Conservation (phyloP, 139 green algal genomes). For the Nannochloris sp. region DNA sequence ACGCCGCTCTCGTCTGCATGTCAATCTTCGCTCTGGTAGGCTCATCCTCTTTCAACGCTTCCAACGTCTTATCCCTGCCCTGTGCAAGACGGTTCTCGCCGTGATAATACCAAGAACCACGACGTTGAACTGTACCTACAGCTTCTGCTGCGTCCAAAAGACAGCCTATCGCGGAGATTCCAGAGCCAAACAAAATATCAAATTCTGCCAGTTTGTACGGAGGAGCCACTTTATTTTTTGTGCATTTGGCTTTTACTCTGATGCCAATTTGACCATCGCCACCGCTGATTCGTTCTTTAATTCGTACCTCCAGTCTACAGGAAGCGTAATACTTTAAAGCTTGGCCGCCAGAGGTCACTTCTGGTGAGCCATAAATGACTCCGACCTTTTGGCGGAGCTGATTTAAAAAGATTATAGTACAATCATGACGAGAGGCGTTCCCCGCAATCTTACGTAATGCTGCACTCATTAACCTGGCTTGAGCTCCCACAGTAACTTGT, state of each 20-base stretch:
- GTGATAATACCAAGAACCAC: conserved; percentile 52
- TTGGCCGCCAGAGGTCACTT: conserved; percentile 86
- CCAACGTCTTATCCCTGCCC: conserved; percentile 56
- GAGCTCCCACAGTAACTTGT: conserved; percentile 55
- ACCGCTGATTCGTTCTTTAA: conserved; percentile 56
- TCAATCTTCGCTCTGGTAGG: conserved; percentile 40
- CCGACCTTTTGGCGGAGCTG: conserved; percentile 89
- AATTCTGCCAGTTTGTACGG: conserved; percentile 74
- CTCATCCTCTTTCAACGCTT: conserved; percentile 30
- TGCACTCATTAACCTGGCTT: conserved; percentile 91
- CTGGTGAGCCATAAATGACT: conserved; percentile 88
- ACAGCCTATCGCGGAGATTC: conserved; percentile 51
- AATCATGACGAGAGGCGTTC: conserved; percentile 66
- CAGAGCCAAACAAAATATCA: conserved; percentile 79
- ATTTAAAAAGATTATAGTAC: conserved; percentile 91
- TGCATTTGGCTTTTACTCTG: conserved; percentile 46
- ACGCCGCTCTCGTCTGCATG: conserved; percentile 25
- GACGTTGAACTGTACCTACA: conserved; percentile 47
- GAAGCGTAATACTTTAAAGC: conserved; percentile 92
- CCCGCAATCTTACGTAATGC: conserved; percentile 83
- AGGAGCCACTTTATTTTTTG: conserved; percentile 92
- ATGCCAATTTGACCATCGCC: conserved; percentile 49
- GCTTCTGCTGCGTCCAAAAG: conserved; percentile 78
- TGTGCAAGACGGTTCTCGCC: conserved; percentile 45
- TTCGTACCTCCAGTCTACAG: conserved; percentile 55